Conservation (phyloP, 768 basidiomycete genomes). For the Mrakia blollopis region DNA sequence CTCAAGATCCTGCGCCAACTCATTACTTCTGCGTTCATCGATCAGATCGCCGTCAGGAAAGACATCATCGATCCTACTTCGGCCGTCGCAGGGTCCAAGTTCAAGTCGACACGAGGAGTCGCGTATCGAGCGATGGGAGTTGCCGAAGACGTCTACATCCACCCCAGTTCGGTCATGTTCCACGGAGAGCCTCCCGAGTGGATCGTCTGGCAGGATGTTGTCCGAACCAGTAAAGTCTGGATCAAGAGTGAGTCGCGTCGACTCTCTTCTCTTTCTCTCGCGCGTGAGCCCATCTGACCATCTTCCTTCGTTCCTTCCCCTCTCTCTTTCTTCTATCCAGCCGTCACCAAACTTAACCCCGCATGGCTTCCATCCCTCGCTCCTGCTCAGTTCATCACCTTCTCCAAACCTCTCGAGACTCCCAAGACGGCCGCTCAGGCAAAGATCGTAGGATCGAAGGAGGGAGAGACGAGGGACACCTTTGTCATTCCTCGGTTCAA, state of each 20-base stretch:
- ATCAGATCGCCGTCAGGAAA: slow-evolving; percentile 87
- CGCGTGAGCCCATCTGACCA: neutral
- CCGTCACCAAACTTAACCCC: slow-evolving; percentile 76
- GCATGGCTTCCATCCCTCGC: slow-evolving; percentile 81
- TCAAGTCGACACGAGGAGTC: slow-evolving; percentile 68
- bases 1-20: slow-evolving; percentile 86
- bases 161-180: slow-evolving; percentile 77
- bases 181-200: slow-evolving; percentile 73
- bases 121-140: slow-evolving; percentile 77
- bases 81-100: slow-evolving; percentile 58
- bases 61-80: slow-evolving; percentile 64
- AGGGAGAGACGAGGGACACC: slow-evolving; percentile 27
- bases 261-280: neutral
- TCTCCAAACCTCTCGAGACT: slow-evolving; percentile 74
- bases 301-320: neutral
- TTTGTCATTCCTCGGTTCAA: slow-evolving; percentile 33
- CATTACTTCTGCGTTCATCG: slow-evolving; percentile 82
- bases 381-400: slow-evolving; percentile 68
- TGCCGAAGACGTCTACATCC: slow-evolving; percentile 78
- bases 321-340: slow-evolving; percentile 39
- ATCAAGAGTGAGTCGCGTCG: slow-evolving; percentile 60
- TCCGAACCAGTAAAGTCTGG: slow-evolving; percentile 68
- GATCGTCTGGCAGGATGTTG: slow-evolving; percentile 74
- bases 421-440: slow-evolving; percentile 28
- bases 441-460: slow-evolving; percentile 25